Evolutionary conservation across 495 filamentous ascomycete species (phyloP), one percentile per base, ranked within the genome.

Genomic region (Glarea lozoyensis): DNA sequence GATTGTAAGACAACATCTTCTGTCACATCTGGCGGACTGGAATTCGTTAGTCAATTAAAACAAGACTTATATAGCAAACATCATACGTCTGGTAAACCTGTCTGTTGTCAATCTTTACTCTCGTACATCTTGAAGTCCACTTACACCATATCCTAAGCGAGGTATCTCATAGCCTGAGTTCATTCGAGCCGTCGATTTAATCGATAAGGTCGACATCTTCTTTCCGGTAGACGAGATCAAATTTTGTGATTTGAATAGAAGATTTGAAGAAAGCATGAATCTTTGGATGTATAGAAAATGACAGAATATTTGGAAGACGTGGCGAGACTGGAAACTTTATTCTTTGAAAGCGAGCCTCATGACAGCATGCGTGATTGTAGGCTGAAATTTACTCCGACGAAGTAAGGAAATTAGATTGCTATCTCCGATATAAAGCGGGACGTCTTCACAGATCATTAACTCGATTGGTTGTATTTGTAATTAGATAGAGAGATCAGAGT

Each of bases 111-210:
- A 31, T 27, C 16, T 25, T 27, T 39, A 20, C 10, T 4, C 29
- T 25, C 18, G 36, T n/a, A 34, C 15, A 17, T 17, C 33, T 33
- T 30, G 22, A n/a, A 10, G 15, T 10, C n/a, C 52, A 67, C 78
- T 56, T 70, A 83, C 81, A 37, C 82, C 84, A 53, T 78, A 88
- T 2, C 86, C 86, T 27, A 90, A 53, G 9, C 72, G 60, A 0
- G 86, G 86, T 27, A 93, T 87, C 43, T 87, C 76, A 58, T 80
- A 80, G 41, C 86, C 86, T 34, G 84, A 87, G 48, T 76, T 75
- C 61, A 90, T 66, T 54, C 76, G 79, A 49, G 79, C 65, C 27
- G 70, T 82, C 11, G 79, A 77, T 49, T 80, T 70, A 54, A 88
- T 70, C 18, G 61, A 69, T 24, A 81, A 63, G 9, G 63, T 51